These are phyloP conservation scores for Picochlorum sp. DNA, from an alignment of 139 green algal species.

Conservation along the genomic window DNA sequence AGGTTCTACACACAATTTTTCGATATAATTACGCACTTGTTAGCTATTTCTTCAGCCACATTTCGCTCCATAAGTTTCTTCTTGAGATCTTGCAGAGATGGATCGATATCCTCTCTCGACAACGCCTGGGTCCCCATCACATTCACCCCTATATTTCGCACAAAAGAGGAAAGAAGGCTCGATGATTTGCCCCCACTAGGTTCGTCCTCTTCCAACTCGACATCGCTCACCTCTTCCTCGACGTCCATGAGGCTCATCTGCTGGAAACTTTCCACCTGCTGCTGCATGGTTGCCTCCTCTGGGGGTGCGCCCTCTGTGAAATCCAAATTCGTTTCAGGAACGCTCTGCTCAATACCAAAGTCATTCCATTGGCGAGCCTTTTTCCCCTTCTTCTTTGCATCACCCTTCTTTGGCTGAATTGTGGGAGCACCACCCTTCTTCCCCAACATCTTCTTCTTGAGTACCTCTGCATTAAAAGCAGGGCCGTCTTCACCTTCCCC, in stretches of 20 bases:
- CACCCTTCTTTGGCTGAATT: not conserved
- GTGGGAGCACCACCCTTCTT: constrained; percentile 18
- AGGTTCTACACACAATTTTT: too few species aligned
- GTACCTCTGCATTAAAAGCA: constrained; percentile 8
- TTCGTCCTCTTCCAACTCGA: constrained; percentile 9
- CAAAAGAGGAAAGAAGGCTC: constrained; percentile 67
- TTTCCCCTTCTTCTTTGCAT: constrained; percentile 16
- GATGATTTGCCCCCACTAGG: constrained; percentile 13
- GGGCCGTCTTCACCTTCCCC: not conserved
- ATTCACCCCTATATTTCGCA: constrained; percentile 55
- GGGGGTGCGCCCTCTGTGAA: constrained; percentile 28
- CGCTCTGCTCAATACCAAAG: not conserved
- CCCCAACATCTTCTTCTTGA: not conserved
- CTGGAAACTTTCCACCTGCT: constrained; percentile 4
- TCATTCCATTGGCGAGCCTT: constrained; percentile 26
- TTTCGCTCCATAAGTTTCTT: constrained; percentile 93
- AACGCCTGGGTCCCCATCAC: constrained; percentile 74
- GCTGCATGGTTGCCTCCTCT: not conserved
- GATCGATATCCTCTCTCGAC: constrained; percentile 66
- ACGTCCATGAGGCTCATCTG: constrained; percentile 38
- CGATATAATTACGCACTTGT: constrained; percentile 31
- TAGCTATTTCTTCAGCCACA: constrained; percentile 92
- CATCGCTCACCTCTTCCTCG: constrained; percentile 33
- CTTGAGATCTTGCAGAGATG: constrained; percentile 82
- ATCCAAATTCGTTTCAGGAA: constrained; percentile 25